These are phyloP conservation scores for Spergularia azorica DNA, from an alignment of 179 eudicot genomes.

Conservation along the genomic window DNA sequence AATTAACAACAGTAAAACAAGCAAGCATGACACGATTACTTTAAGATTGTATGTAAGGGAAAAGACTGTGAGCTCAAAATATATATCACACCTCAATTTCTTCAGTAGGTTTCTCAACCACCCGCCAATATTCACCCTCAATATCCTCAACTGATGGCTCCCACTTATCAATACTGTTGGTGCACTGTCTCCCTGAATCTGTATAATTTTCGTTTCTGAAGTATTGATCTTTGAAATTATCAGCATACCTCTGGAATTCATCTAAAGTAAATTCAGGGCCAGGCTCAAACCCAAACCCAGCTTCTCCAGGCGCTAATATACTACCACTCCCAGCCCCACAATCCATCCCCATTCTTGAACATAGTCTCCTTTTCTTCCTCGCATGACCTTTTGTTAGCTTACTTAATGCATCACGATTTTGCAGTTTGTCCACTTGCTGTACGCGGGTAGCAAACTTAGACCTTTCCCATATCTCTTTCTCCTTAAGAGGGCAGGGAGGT, in stretches of 20 bases:
- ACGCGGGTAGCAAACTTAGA: slow-evolving; percentile 77
- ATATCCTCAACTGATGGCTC: slow-evolving; percentile 74
- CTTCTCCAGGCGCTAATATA: slow-evolving; percentile 35
- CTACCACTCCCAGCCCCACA: slow-evolving; percentile 36
- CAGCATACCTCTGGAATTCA: slow-evolving; percentile 78
- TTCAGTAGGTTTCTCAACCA: slow-evolving; percentile 92
- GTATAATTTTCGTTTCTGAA: slow-evolving; percentile 46
- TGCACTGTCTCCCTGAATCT: slow-evolving; percentile 29
- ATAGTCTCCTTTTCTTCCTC: slow-evolving; percentile 80
- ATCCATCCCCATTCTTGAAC: slow-evolving; percentile 55
- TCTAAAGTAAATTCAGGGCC: slow-evolving; percentile 92
- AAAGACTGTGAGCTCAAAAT: slow-evolving; percentile 9
- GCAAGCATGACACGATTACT: neutral
- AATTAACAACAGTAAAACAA: neutral
- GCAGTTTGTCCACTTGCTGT: slow-evolving; percentile 93
- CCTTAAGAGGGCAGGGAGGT: slow-evolving; percentile 83
- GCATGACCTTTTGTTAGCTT: slow-evolving; percentile 42
- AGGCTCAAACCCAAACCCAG: slow-evolving; percentile 88
- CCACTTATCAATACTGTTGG: slow-evolving; percentile 38
- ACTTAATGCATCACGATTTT: slow-evolving; percentile 69
- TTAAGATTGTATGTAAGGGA: neutral
- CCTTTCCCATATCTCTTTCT: slow-evolving; percentile 70
- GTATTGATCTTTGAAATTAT: slow-evolving; percentile 81
- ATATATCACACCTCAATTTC: slow-evolving; percentile 79
- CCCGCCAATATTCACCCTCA: slow-evolving; percentile 99